Conservation (phyloP, 768 basidiomycete genomes). For the Suillus plorans region DNA sequence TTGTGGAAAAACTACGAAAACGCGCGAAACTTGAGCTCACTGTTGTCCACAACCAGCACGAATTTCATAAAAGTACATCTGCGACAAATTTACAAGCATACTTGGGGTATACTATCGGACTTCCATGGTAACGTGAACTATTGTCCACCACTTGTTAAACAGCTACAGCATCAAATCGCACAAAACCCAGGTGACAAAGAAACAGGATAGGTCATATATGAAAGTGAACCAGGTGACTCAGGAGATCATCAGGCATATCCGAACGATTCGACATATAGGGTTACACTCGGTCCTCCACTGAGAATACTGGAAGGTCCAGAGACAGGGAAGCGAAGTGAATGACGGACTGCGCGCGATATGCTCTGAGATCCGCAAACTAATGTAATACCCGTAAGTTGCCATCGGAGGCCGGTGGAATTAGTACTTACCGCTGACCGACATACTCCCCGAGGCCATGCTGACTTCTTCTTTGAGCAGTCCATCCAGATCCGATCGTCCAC, state of each 20-base stretch:
- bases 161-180: neutral
- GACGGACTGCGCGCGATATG: slow-evolving; percentile 38
- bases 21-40: no score
- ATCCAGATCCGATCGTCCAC: slow-evolving; percentile 45
- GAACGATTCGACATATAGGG: slow-evolving; percentile 39
- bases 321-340: slow-evolving; percentile 38
- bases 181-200: neutral
- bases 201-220: neutral
- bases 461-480: slow-evolving; percentile 39
- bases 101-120: no score
- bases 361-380: slow-evolving; percentile 51
- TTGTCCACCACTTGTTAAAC: no score
- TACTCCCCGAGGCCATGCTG: slow-evolving; percentile 31
- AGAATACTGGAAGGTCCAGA: slow-evolving; percentile 26
- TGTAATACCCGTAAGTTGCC: neutral
- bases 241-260: slow-evolving; percentile 33
- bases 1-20: no score
- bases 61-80: no score
- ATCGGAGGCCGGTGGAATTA: slow-evolving; percentile 20
- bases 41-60: no score
- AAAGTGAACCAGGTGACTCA: neutral
- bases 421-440: slow-evolving; percentile 49
- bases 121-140: no score
- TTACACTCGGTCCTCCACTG: slow-evolving; percentile 38
- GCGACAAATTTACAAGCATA: no score